Base-by-base conservation (phyloP, 1,284 basidiomycete genomes). In the Serendipita sp. region DNA sequence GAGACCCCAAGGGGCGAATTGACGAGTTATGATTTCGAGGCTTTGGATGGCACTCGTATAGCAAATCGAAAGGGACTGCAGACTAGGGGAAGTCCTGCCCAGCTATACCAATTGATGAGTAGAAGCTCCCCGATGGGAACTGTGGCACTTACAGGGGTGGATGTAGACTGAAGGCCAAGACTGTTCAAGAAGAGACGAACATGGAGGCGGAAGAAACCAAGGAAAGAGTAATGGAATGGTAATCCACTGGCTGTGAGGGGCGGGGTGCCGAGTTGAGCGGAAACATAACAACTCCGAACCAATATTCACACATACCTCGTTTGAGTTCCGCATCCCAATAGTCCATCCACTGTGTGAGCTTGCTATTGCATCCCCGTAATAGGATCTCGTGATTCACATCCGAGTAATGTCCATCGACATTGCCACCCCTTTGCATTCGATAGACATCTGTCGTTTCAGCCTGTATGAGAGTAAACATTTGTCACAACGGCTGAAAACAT, bases 181-280 rank as follows among this genome's bases (percentile, higher is more conserved):
- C 84, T 87, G 72, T 91, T 91, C 68, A 91, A 74, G 74, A 90
- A 91, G 50, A 91, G 75, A 64, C 84, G 78, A 55, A 87, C 84
- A 70, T 91, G 82, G 26, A 87, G 74, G 61, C 85, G 79, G 77
- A 90, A 91, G 68, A 87, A 81, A 67, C 73, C 79, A 38, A 91
- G 75, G 72, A 90, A 82, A 3, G 82, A 82, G 62, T 79, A 78
- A 69, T 90, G 87, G 71, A 90, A 90, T 12, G 77, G 76, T 73
- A 82, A 79, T 62, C 84, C 81, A 64, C 77, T 77, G 50, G 84
- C 87, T 87, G 67, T 12, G 63, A 35, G 10, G 61, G 53, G 61
- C 15, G 26, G 26, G 67, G 61, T 17, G 38, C 41, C 64, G 64
- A 30, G 10, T 45, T 50, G 17, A 61, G 42, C 32, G 12, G 22